Evolutionary conservation across 495 filamentous ascomycete species (phyloP).

Genomic region (Penicillium samsonianum): DNA sequence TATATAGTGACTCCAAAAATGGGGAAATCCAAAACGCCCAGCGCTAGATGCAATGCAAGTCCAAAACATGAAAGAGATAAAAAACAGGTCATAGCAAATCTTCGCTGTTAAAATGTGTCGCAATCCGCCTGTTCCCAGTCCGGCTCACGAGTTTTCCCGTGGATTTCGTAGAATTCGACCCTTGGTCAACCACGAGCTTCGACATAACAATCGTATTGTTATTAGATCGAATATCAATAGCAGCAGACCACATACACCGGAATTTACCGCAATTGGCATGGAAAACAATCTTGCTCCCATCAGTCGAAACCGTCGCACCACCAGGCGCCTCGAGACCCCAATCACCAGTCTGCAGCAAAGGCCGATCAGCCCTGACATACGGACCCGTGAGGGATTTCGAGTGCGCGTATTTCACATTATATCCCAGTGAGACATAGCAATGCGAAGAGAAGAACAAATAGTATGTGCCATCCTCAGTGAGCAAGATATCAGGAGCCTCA

Average conservation of each 20-base stretch:
- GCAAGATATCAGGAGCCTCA: slow-evolving; percentile 58
- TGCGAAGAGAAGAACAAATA: slow-evolving; percentile 62
- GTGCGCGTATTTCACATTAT: slow-evolving; percentile 58
- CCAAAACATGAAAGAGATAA: neutral
- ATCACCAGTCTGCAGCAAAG: slow-evolving; percentile 43
- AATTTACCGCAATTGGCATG: slow-evolving; percentile 49
- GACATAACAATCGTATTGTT: slow-evolving; percentile 22
- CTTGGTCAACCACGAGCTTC: slow-evolving; percentile 1
- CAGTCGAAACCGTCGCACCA: slow-evolving; percentile 48
- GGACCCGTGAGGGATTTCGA: slow-evolving; percentile 47
- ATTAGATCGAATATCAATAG: slow-evolving; percentile 27
- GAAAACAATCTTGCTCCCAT: slow-evolving; percentile 51
- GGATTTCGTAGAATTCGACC: slow-evolving; percentile 3
- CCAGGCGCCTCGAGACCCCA: slow-evolving; percentile 51
- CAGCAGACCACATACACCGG: slow-evolving; percentile 37
- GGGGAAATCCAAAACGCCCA: neutral
- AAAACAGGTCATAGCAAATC: neutral
- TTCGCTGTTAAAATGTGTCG: neutral
- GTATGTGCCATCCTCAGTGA: slow-evolving; percentile 48
- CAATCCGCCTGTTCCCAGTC: no score
- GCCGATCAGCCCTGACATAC: slow-evolving; percentile 37
- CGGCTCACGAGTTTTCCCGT: slow-evolving; percentile 6
- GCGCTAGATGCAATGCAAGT: neutral
- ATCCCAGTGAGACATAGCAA: slow-evolving; percentile 52
- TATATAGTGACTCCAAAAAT: no score